Evolutionary conservation across 1,284 basidiomycete species (phyloP).

Genomic region (Phlebopus sp.): DNA sequence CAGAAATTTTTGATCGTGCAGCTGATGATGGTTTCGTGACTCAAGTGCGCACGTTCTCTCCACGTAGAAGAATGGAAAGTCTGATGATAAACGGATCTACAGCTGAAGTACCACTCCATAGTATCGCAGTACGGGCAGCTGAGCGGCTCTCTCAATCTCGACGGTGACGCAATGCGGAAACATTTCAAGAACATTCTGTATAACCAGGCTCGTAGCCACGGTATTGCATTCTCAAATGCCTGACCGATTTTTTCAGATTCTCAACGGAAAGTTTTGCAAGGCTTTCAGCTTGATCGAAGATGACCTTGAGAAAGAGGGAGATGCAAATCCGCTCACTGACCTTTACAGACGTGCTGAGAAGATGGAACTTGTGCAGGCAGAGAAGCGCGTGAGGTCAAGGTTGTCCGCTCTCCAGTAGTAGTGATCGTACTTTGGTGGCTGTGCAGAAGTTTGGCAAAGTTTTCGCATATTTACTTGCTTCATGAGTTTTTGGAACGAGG

Average conservation of each 20-base stretch:
- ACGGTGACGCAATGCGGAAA: conserved; percentile 44
- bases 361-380: conserved; percentile 54
- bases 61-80: background rate
- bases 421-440: too few relatives aligned
- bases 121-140: conserved; percentile 65
- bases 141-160: conserved; percentile 53
- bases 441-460: conserved; percentile 28
- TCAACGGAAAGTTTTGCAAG: conserved; percentile 58
- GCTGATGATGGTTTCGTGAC: conserved; percentile 63
- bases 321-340: conserved; percentile 53
- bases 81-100: conserved; percentile 5
- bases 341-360: conserved; percentile 52
- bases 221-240: background rate
- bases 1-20: conserved; percentile 67
- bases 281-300: conserved; percentile 56
- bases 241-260: conserved; percentile 36
- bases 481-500: conserved; percentile 13
- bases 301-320: conserved; percentile 57
- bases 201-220: conserved; percentile 44
- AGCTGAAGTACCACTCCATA: conserved; percentile 61
- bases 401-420: conserved; percentile 41
- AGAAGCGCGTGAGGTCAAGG: conserved; percentile 53
- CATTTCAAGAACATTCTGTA: conserved; percentile 61
- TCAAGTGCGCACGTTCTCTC: conserved; percentile 36
- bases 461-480: conserved; percentile 32